Evolutionary conservation across 352 stramenopile species (phyloP), one percentile per base, ranked within the genome.

Genomic region (Globisporangium recalcitrans): DNA sequence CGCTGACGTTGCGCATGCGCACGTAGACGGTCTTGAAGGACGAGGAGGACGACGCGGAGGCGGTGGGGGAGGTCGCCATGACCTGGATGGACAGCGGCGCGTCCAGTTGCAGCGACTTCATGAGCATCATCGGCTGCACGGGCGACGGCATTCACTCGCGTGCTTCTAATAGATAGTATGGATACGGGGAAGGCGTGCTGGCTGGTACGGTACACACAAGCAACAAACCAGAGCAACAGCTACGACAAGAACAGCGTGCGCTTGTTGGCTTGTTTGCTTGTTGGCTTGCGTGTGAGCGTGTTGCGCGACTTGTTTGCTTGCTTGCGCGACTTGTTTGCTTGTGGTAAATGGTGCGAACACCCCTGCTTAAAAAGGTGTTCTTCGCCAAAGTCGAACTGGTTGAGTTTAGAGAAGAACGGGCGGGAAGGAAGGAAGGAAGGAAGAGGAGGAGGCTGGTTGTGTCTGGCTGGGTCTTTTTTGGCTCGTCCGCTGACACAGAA

Each of bases 1-100:
- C 83, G 8, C 67, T 71, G 4, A 86, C 65, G 57, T 90, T 78
- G 63, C 85, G 84, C 82, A 91, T 91, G 63, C 82, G 80, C 49
- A 91, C 72, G 59, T 77, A 87, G 26, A 91, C 68, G 24, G 78
- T 90, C 48, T 57, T 65, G 10, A 34, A 24, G 3, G 46, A 31
- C 13, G 21, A 16, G 49, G 51, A 46, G 24, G 60, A 19, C 0
- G 44, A 7, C 4, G 21, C 3, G 61, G 53, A 47, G 42, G 61
- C 34, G n/a, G 63, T 48, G 36, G 65, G 46, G 36, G 68, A 57
- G 29, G 51, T 63, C 9, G 72, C 62, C 49, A 76, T 73, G 62
- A 88, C 68, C 34, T 87, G 78, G 48, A 87, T 68, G 36, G 67
- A 68, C 56, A 83, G 71, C 62, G 74, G 62, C 68, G 65, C 46